Evolutionary conservation across 352 stramenopile species (phyloP).

Genomic region (Elongisporangium anandrum): DNA sequence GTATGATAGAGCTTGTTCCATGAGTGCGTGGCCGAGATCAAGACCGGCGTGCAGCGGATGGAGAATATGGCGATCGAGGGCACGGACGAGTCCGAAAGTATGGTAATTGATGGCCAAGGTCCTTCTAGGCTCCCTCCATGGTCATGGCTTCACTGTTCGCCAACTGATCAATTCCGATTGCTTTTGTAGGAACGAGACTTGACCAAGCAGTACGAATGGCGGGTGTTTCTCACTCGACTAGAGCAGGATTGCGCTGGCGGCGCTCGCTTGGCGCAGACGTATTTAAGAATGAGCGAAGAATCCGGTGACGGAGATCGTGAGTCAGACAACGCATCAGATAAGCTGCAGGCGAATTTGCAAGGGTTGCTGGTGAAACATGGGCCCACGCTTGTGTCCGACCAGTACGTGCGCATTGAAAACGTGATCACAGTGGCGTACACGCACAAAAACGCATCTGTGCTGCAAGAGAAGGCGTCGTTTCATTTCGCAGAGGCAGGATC

Average conservation of each 20-base stretch:
- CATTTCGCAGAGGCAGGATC: constrained; percentile 10
- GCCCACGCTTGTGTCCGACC: constrained; percentile 2
- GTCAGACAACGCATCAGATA: neutral
- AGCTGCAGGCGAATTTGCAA: constrained; percentile 2
- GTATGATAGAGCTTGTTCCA: constrained; percentile 10
- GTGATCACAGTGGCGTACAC: constrained; percentile 5
- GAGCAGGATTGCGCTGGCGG: constrained; percentile 6
- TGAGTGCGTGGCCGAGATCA: constrained; percentile 17
- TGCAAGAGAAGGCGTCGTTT: constrained; percentile 9
- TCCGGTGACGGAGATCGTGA: neutral
- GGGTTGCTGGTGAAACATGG: constrained; percentile 11
- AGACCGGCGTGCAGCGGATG: constrained; percentile 8
- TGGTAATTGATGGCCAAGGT: constrained; percentile 9
- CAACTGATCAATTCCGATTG: no score
- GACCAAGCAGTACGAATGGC: constrained; percentile 9
- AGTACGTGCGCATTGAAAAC: constrained; percentile 4
- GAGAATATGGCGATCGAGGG: constrained; percentile 3
- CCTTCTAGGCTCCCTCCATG: neutral
- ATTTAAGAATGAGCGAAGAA: neutral
- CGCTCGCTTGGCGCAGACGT: constrained; percentile 7
- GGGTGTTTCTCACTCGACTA: constrained; percentile 12
- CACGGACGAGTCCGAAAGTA: constrained; percentile 11
- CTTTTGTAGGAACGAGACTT: neutral
- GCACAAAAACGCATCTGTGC: neutral
- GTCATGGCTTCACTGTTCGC: neutral